Evolutionary conservation across 2,329 filamentous ascomycete species (phyloP).

Genomic region (Decorospora gaudefroyi): DNA sequence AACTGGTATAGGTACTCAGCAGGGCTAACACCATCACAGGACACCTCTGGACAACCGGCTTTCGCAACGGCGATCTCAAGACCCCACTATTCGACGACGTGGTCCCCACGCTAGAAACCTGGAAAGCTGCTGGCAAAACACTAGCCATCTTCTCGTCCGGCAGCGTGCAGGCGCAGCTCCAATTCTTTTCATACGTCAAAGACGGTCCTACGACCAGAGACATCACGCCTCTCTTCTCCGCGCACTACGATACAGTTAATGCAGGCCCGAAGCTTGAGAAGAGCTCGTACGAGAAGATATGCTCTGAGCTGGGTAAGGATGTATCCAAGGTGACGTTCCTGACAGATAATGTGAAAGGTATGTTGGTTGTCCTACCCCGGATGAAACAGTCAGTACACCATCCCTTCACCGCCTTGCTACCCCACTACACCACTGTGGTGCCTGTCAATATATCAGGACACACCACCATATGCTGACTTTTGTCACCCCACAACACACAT

Average conservation of each 20-base stretch:
- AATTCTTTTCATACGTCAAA: conserved; percentile 69
- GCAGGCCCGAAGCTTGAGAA: conserved; percentile 73
- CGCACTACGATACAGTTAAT: conserved; percentile 74
- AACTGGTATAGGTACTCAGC: conserved; percentile 4
- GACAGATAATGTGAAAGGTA: conserved; percentile 73
- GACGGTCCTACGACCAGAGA: conserved; percentile 48
- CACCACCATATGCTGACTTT: neutral
- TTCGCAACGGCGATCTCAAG: conserved; percentile 68
- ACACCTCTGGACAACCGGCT: conserved; percentile 76
- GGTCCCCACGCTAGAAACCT: conserved; percentile 63
- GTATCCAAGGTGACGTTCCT: conserved; percentile 71
- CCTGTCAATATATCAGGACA: conserved; percentile 20
- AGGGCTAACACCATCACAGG: conserved; percentile 49
- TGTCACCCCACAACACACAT: neutral
- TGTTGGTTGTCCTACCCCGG: conserved; percentile 15
- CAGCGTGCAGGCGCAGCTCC: conserved; percentile 77
- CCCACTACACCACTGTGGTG: neutral
- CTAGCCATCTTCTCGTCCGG: conserved; percentile 82
- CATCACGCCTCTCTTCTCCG: conserved; percentile 44
- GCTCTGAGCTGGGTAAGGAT: conserved; percentile 52
- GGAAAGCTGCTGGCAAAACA: conserved; percentile 59
- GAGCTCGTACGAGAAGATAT: conserved; percentile 70
- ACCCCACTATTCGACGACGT: conserved; percentile 79
- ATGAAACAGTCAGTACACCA: conserved; percentile 21
- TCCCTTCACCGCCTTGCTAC: conserved; percentile 5